Percentiles rank a stretch among this genome's conserved stretches.
phyloP scores from a whole-genome alignment of 345 rosid genomes.

The Pistacia vera region DNA sequence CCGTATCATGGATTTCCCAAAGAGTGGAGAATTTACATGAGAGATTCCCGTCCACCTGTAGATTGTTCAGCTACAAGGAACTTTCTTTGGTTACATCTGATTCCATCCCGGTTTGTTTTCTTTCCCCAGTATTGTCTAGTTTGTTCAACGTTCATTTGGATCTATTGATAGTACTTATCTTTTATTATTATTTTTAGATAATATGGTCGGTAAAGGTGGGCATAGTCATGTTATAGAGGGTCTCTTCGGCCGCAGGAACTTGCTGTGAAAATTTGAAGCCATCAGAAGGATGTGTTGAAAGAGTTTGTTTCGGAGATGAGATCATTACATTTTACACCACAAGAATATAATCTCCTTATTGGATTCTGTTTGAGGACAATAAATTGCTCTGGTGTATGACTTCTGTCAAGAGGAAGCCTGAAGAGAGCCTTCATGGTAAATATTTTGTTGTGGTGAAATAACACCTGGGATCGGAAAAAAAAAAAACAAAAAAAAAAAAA shows the following conservation, averaged over 20 bases:
- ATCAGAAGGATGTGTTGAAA: slow-evolving; percentile 57
- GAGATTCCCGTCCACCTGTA: slow-evolving; percentile 73
- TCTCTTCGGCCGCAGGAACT: slow-evolving; percentile 84
- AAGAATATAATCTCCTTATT: slow-evolving; percentile 75
- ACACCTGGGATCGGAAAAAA: slow-evolving; percentile 6
- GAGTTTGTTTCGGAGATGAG: slow-evolving; percentile 87
- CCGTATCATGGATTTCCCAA: slow-evolving; percentile 47
- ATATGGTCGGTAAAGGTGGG: slow-evolving; percentile 93
- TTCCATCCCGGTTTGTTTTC: slow-evolving; percentile 60
- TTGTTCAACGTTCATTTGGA: slow-evolving; percentile 8
- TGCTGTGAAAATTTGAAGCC: slow-evolving; percentile 91
- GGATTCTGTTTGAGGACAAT: slow-evolving; percentile 80
- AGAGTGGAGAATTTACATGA: slow-evolving; percentile 67
- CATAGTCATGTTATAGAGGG: slow-evolving; percentile 90
- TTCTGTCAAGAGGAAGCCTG: slow-evolving; percentile 97
- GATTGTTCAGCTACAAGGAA: slow-evolving; percentile 80
- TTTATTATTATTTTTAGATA: slow-evolving; percentile 52
- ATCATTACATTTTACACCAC: slow-evolving; percentile 74
- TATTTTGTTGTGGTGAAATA: slow-evolving; percentile 8
- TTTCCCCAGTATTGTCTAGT: slow-evolving; percentile 8
- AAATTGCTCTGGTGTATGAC: slow-evolving; percentile 78
- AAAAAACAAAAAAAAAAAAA: not conserved
- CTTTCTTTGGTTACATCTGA: slow-evolving; percentile 67
- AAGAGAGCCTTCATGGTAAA: slow-evolving; percentile 88
- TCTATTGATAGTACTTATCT: slow-evolving; percentile 9